Conservation (phyloP, 1,284 basidiomycete species). For the Sphaerobolus stellatus region DNA sequence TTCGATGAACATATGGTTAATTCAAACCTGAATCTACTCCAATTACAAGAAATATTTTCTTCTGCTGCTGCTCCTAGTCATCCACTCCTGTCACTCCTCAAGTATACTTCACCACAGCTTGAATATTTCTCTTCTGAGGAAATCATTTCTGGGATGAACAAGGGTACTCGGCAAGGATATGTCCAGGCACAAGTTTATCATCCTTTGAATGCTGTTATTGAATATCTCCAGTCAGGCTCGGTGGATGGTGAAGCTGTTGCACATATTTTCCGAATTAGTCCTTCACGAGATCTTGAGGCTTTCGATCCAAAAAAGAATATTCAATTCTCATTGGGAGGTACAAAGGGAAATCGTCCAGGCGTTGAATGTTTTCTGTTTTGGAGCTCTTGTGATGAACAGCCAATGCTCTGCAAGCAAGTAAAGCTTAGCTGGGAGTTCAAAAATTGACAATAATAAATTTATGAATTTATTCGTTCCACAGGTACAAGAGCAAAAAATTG, state of each 20-base stretch:
- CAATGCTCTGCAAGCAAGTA: neutral
- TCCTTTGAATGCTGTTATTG: constrained; percentile 2
- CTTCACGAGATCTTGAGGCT: too few relatives aligned
- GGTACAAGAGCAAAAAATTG: neutral
- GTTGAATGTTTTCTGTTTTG: neutral
- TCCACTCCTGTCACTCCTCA: too few relatives aligned
- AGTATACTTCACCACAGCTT: neutral
- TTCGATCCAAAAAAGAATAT: constrained; percentile 1
- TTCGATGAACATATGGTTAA: too few relatives aligned
- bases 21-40: too few relatives aligned
- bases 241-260: neutral
- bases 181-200: neutral
- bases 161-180: neutral
- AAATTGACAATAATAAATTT: neutral
- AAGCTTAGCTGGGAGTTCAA: too few relatives aligned
- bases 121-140: neutral
- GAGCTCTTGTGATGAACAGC: neutral
- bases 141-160: neutral
- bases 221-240: constrained; percentile 4
- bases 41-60: too few relatives aligned
- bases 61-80: too few relatives aligned
- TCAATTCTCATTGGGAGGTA: neutral
- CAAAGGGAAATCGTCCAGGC: neutral
- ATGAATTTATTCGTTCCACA: neutral
- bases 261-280: neutral